phyloP scores from a whole-genome alignment of 2,329 filamentous ascomycete genomes.

The Harringtonia aguacate region DNA sequence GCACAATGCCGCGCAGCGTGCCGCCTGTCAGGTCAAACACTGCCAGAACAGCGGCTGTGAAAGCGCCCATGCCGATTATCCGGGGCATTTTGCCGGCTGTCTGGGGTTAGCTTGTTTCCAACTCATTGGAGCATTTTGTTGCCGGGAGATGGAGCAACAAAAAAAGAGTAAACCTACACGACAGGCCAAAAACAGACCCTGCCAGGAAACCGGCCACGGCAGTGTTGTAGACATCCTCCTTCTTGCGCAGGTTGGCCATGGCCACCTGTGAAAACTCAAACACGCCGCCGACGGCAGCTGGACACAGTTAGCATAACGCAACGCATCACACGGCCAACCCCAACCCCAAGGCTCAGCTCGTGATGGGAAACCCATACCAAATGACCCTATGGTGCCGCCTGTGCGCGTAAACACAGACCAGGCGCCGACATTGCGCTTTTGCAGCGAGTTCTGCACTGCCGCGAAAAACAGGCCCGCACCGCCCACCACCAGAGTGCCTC shows the following conservation, averaged over 20 bases:
- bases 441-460: conserved; percentile 72
- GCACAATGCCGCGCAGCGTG: conserved; percentile 33
- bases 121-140: background rate
- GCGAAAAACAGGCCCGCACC: conserved; percentile 42
- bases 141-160: background rate
- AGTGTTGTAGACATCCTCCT: conserved; percentile 68
- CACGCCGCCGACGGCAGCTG: conserved; percentile 62
- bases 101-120: background rate
- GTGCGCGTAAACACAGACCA: conserved; percentile 71
- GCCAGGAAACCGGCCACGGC: conserved; percentile 66
- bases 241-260: conserved; percentile 74
- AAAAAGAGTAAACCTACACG: conserved; percentile 41
- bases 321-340: background rate
- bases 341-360: too few species aligned
- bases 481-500: conserved; percentile 44
- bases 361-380: conserved; percentile 42
- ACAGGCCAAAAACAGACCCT: conserved; percentile 62
- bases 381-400: conserved; percentile 60
- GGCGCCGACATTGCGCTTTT: conserved; percentile 70
- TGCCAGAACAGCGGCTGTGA: conserved; percentile 46
- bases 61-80: conserved; percentile 55
- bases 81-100: conserved; percentile 56
- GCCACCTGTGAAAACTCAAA: conserved; percentile 71
- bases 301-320: conserved; percentile 6
- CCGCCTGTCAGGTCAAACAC: conserved; percentile 60